These are phyloP conservation scores for Vaccinium darrowii DNA, from an alignment of 148 eudicot species.

Conservation along the genomic window DNA sequence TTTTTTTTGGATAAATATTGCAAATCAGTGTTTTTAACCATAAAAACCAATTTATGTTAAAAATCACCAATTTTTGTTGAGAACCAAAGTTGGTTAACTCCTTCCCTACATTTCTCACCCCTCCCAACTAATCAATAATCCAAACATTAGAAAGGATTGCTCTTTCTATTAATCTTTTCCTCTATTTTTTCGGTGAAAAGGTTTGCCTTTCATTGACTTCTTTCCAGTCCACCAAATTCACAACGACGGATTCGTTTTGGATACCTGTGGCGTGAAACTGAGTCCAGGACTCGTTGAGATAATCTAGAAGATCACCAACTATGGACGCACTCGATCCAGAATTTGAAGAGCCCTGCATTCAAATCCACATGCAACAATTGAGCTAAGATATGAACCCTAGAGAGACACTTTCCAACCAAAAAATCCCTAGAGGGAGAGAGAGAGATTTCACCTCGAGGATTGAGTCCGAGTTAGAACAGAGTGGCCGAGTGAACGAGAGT, in stretches of 20 bases:
- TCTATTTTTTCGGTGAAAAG: not conserved
- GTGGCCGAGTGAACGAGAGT: constrained; percentile 34
- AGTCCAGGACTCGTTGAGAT: constrained; percentile 98
- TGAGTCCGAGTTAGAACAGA: constrained; percentile 42
- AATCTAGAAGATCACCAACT: constrained; percentile 79
- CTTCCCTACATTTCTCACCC: too few species aligned
- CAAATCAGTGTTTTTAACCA: too few species aligned
- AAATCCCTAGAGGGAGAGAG: not conserved
- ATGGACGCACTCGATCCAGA: constrained; percentile 55
- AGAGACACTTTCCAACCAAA: not conserved
- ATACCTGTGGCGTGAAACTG: constrained; percentile 98
- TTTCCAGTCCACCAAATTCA: not conserved
- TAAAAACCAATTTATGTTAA: too few species aligned
- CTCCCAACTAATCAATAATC: too few species aligned
- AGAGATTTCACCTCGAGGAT: constrained; percentile 31
- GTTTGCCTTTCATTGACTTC: not conserved
- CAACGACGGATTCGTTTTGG: not conserved
- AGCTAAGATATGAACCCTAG: not conserved
- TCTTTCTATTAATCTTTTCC: too few species aligned
- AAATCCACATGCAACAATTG: not conserved
- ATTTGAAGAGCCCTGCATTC: constrained; percentile 30
- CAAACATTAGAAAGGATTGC: too few species aligned
- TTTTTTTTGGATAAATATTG: too few species aligned
- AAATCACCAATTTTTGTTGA: too few species aligned
- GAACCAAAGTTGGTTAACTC: too few species aligned